phyloP scores from a whole-genome alignment of 345 rosid genomes.

The Arabidopsis suecica region DNA sequence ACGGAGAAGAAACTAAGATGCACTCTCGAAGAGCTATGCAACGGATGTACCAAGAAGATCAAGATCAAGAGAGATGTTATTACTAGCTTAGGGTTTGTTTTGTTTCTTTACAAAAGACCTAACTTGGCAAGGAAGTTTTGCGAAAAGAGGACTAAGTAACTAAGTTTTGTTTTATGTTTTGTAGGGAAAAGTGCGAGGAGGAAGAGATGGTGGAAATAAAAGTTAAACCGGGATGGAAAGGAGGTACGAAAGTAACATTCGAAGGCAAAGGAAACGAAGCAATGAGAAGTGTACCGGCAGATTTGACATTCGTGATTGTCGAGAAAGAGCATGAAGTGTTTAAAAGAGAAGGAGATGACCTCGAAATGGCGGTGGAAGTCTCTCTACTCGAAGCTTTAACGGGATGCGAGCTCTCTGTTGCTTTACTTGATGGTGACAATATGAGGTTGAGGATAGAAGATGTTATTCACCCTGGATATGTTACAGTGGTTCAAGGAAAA shows the following conservation, averaged over 20 bases:
- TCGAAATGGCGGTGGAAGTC: constrained; percentile 60
- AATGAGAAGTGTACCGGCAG: constrained; percentile 65
- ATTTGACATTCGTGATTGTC: constrained; percentile 61
- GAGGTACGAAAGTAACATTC: constrained; percentile 81
- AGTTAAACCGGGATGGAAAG: constrained; percentile 91
- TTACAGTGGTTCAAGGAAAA: constrained; percentile 56
- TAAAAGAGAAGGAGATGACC: constrained; percentile 68
- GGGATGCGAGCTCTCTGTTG: constrained; percentile 58
- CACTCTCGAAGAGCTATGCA: constrained; percentile 86
- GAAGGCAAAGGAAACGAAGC: constrained; percentile 79
- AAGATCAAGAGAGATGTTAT: constrained; percentile 76
- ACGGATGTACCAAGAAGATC: constrained; percentile 77
- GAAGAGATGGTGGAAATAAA: constrained; percentile 68
- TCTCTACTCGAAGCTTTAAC: constrained; percentile 71
- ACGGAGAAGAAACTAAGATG: constrained; percentile 67
- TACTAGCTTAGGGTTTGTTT: constrained; percentile 64
- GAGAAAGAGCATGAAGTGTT: constrained; percentile 68
- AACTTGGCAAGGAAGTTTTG: not conserved
- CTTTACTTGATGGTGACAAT: constrained; percentile 61
- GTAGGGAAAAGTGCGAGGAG: constrained; percentile 50
- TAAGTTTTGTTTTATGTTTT: not conserved
- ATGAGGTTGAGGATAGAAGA: constrained; percentile 52
- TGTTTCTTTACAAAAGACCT: constrained; percentile 12
- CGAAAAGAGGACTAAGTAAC: not conserved
- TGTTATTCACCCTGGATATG: constrained; percentile 61